Base-by-base conservation (phyloP, 768 basidiomycete species). In the Rhodotorula taiwanensis region DNA sequence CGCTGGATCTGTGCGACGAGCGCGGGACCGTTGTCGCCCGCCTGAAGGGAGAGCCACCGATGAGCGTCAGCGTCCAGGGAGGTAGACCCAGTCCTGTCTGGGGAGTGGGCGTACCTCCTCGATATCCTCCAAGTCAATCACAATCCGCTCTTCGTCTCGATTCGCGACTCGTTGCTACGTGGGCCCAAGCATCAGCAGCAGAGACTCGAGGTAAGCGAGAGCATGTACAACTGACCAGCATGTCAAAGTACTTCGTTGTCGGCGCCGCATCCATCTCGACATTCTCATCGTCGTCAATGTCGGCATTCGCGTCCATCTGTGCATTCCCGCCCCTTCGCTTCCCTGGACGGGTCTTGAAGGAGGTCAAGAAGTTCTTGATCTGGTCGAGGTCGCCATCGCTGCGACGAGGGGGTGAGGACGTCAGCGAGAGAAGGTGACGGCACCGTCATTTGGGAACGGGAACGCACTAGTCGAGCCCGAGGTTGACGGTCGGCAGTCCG, bases 91-190 rank as follows among this genome's bases (percentile, higher is more conserved):
- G n/a, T n/a, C n/a, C n/a, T n/a, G n/a, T n/a, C n/a, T 31, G 13
- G 15, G 18, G 52, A n/a, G 28, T 16, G n/a, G 30, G 34, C 67
- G 50, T 28, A 60, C 61, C 53, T 58, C 36, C 36, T 52, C 41
- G 30, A 67, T 25, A 76, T 99, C 95, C 74, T 91, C 89, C 28
- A 99, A 76, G 71, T 94, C 90, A 64, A 99, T 83, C 44, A 85
- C 79, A 15, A 99, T 78, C 83, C 88, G 88, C 70, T 90, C 84
- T 75, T 91, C 87, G 66, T 95, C 89, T 41, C 95, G 83, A 76
- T 99, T 94, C 53, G 94, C 89, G 63, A 99, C 83, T 48, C 80
- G 79, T 92, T 91, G 89, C 91, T 93, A 70, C 30, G 45, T 41
- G 45, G 21, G 49, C 43, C 76, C 25, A 18, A 16, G 55, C 5